Conservation (phyloP, 2,329 filamentous ascomycete species). For the Paecilomyces sp. region DNA sequence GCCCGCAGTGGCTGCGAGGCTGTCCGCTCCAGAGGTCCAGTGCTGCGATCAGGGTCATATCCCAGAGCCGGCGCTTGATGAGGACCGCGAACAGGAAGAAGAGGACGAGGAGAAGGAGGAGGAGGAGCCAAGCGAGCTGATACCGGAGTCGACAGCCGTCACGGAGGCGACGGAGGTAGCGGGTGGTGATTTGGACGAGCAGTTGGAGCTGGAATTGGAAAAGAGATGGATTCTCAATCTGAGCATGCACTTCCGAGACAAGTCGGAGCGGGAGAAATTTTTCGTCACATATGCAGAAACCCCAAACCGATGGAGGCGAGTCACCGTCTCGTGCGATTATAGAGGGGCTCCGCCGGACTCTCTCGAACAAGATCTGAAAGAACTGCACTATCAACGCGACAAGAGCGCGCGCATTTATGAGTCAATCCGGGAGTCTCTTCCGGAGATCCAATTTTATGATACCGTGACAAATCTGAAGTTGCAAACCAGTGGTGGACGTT, state of each 20-base stretch:
- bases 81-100: background rate
- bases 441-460: conserved; percentile 92
- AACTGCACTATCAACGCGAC: conserved; percentile 76
- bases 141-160: background rate
- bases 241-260: conserved; percentile 96
- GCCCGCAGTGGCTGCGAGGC: conserved; percentile 26
- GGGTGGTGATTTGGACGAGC: conserved; percentile 19
- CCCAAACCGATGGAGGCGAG: conserved; percentile 71
- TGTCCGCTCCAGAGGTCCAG: conserved; percentile 36
- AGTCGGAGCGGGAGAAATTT: conserved; percentile 90
- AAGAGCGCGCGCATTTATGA: conserved; percentile 93
- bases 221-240: conserved; percentile 91
- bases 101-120: background rate
- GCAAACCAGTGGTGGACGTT: conserved; percentile 74
- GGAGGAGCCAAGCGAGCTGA: background rate
- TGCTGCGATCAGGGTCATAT: conserved; percentile 22
- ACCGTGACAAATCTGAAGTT: conserved; percentile 95
- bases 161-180: conserved; percentile 3
- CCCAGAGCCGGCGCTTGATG: conserved; percentile 14
- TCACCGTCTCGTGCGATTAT: conserved; percentile 93
- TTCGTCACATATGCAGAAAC: conserved; percentile 89
- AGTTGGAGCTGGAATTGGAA: conserved; percentile 74
- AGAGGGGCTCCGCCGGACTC: conserved; percentile 71
- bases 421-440: conserved; percentile 81
- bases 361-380: conserved; percentile 73